Conservation (phyloP, 768 basidiomycete species). For the Multifurca ochricompacta region DNA sequence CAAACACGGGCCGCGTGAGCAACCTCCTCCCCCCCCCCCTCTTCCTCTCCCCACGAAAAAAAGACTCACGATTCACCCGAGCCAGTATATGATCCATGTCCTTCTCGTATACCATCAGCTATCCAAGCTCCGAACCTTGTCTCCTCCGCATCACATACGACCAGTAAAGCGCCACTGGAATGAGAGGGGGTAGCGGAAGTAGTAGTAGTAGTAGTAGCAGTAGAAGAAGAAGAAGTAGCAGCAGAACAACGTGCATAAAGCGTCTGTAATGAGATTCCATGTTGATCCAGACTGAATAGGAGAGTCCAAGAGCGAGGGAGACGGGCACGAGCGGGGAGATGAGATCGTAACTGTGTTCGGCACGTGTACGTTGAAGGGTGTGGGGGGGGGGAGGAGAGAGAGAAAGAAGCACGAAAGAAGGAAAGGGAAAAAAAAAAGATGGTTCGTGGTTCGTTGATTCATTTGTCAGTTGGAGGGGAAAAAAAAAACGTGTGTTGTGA, state of each 20-base stretch:
- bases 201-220: too few relatives aligned
- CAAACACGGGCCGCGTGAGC: too few relatives aligned
- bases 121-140: slow-evolving; percentile 77
- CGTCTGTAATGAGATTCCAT: slow-evolving; percentile 88
- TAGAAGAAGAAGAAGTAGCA: too few relatives aligned
- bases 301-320: slow-evolving; percentile 69
- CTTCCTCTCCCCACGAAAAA: too few relatives aligned
- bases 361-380: too few relatives aligned
- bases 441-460: neutral
- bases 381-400: too few relatives aligned
- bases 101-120: slow-evolving; percentile 58
- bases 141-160: slow-evolving; percentile 56
- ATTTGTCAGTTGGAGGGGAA: neutral
- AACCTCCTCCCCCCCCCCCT: too few relatives aligned
- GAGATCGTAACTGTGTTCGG: slow-evolving; percentile 66
- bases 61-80: slow-evolving; percentile 78
- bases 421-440: too few relatives aligned
- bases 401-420: too few relatives aligned
- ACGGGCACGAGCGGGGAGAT: slow-evolving; percentile 66
- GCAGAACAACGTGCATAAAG: slow-evolving; percentile 63
- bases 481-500: neutral
- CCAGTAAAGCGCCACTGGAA: slow-evolving; percentile 47
- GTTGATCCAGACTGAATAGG: slow-evolving; percentile 87
- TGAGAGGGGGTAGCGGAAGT: too few relatives aligned
- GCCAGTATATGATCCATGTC: slow-evolving; percentile 66